Evolutionary conservation across 2,329 filamentous ascomycete genomes (phyloP).

Genomic region (Madurella mycetomatis): DNA sequence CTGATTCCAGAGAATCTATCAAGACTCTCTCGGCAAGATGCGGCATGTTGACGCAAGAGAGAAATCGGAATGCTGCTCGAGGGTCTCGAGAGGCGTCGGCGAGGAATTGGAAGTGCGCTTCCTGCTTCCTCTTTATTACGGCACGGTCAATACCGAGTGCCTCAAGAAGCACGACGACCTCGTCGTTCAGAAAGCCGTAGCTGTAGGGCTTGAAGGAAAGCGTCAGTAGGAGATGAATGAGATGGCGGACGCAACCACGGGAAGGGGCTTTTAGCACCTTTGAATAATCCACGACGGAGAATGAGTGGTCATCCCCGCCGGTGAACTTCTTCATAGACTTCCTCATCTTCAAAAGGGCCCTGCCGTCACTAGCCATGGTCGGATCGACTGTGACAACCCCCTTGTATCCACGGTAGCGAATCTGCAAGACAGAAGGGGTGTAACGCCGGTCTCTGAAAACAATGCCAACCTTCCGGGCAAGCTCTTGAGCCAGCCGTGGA

Average conservation of each 20-base stretch:
- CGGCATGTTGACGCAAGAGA: conserved; percentile 31
- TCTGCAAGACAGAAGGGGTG: conserved; percentile 38
- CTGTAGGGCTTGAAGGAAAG: conserved; percentile 32
- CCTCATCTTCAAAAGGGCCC: conserved; percentile 26
- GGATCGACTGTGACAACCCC: conserved; percentile 38
- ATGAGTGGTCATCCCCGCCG: conserved; percentile 33
- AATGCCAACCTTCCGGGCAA: conserved; percentile 33
- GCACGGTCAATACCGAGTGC: conserved; percentile 32
- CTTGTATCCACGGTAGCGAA: conserved; percentile 41
- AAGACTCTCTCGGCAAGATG: conserved; percentile 37
- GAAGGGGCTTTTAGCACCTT: conserved; percentile 29
- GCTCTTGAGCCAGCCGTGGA: conserved; percentile 28
- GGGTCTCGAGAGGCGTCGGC: conserved; percentile 27
- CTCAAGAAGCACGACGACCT: conserved; percentile 37
- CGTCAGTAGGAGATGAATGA: neutral
- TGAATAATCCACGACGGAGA: conserved; percentile 38
- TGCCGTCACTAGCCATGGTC: conserved; percentile 19
- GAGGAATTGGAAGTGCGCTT: conserved; percentile 34
- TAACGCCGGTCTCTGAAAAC: conserved; percentile 35
- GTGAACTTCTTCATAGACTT: conserved; percentile 41
- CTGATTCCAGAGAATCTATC: conserved; percentile 33
- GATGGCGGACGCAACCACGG: no score
- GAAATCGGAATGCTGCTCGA: conserved; percentile 33
- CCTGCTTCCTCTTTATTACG: conserved; percentile 33
- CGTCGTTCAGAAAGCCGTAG: conserved; percentile 40